phyloP scores from a whole-genome alignment of 805 yeast genomes.

The Schizosaccharomyces japonicus region DNA sequence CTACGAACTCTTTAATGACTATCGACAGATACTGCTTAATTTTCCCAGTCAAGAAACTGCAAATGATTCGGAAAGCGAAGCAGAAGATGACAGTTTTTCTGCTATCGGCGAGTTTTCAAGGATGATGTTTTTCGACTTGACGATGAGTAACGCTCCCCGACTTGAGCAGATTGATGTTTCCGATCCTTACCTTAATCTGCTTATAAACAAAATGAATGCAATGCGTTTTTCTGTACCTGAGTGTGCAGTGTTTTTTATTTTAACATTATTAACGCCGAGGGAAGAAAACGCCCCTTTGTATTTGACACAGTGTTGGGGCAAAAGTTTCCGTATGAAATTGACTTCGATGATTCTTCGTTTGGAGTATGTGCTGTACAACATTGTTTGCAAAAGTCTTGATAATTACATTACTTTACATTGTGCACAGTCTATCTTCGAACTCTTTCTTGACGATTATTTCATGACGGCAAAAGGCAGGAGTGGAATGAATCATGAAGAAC shows the following conservation, averaged over 20 bases:
- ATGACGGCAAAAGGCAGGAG: slow-evolving; percentile 7
- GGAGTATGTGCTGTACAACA: slow-evolving; percentile 3
- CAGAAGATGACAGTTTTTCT: background rate
- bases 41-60: background rate
- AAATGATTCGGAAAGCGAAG: background rate
- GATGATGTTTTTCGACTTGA: slow-evolving; percentile 6
- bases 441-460: slow-evolving; percentile 9
- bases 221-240: background rate
- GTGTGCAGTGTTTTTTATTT: background rate
- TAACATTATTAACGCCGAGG: background rate
- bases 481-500: background rate
- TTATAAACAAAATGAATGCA: background rate
- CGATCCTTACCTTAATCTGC: background rate
- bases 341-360: slow-evolving; percentile 4
- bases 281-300: background rate
- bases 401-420: slow-evolving; percentile 1
- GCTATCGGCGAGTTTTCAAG: background rate
- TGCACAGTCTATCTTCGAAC: slow-evolving; percentile 10
- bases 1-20: slow-evolving; percentile 5
- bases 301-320: background rate
- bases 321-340: background rate
- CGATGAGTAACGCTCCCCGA: slow-evolving; percentile 6
- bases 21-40: background rate
- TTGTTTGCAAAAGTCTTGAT: background rate
- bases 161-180: background rate